A percentile compares a stretch with the other conserved stretches of the same genome.
These are phyloP conservation scores for Elymus sibiricus DNA, from an alignment of 176 grass and related monocot genomes.

Conservation along the genomic window DNA sequence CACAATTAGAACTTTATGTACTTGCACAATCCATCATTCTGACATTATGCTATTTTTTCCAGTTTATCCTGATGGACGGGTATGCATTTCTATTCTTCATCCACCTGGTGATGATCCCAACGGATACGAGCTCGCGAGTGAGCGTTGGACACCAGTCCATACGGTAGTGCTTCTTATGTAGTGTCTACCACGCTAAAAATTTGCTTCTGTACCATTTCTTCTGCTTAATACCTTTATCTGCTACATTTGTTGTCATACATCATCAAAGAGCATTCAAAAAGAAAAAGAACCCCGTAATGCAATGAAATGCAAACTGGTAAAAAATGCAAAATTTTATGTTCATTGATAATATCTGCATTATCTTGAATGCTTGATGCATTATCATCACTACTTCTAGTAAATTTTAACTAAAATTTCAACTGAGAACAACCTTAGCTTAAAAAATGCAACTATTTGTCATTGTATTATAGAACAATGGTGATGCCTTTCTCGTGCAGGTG, in stretches of 20 bases:
- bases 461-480: neutral
- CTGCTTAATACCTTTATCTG: neutral
- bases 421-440: neutral
- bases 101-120: conserved; percentile 95
- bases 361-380: neutral
- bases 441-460: neutral
- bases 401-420: neutral
- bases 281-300: neutral
- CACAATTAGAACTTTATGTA: conserved; percentile 3
- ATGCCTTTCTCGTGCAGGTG: neutral
- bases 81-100: conserved; percentile 99
- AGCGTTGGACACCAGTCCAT: conserved; percentile 97
- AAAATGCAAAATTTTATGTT: neutral
- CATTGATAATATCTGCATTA: neutral
- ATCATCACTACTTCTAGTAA: neutral
- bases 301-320: neutral
- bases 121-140: conserved; percentile 89
- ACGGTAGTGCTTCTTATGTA: conserved; percentile 48
- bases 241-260: neutral
- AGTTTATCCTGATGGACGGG: conserved; percentile 90
- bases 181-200: neutral
- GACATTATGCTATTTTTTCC: conserved; percentile 17
- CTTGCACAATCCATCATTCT: neutral
- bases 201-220: neutral
- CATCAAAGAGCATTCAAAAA: neutral